A percentile compares a stretch with the other conserved stretches of the same genome.
These are phyloP conservation scores for Aschersonia sp. DNA, from an alignment of 2,329 filamentous ascomycete genomes.

Conservation along the genomic window DNA sequence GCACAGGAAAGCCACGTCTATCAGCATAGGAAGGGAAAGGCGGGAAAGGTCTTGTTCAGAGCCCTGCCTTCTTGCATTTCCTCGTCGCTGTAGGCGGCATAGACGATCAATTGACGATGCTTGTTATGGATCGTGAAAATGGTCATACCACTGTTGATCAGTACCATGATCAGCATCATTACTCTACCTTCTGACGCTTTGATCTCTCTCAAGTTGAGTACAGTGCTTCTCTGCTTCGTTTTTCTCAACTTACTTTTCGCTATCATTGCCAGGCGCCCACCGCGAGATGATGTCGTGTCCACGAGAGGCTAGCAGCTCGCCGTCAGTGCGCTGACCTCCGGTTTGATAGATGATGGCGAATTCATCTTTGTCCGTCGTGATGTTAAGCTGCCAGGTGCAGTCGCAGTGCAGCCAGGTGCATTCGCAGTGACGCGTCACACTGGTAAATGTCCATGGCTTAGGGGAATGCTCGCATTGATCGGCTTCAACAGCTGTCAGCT, in stretches of 20 bases:
- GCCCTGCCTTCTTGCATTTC: conserved; percentile 1
- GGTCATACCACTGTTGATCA: conserved; percentile 29
- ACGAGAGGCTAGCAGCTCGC: neutral
- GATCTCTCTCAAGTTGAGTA: no score
- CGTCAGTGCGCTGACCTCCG: no score
- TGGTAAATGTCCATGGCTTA: no score
- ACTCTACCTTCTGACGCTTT: neutral
- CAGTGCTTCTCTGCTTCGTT: neutral
- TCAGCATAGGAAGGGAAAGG: no score
- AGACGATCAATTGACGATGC: conserved; percentile 28
- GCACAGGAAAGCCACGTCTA: conserved; percentile 1
- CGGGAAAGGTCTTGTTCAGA: no score
- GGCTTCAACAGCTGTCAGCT: no score
- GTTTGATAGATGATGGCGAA: no score
- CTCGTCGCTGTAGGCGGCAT: conserved; percentile 36
- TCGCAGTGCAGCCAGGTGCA: no score
- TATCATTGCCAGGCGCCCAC: neutral
- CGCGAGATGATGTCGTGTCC: neutral
- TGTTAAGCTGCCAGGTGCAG: no score
- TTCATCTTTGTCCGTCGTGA: no score
- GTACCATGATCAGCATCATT: neutral
- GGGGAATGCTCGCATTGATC: no score
- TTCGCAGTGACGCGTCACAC: no score
- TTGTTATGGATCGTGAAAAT: conserved; percentile 34
- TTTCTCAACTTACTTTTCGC: neutral